phyloP scores from a whole-genome alignment of 2,329 filamentous ascomycete species.

The Trichoderma citrinoviride region DNA sequence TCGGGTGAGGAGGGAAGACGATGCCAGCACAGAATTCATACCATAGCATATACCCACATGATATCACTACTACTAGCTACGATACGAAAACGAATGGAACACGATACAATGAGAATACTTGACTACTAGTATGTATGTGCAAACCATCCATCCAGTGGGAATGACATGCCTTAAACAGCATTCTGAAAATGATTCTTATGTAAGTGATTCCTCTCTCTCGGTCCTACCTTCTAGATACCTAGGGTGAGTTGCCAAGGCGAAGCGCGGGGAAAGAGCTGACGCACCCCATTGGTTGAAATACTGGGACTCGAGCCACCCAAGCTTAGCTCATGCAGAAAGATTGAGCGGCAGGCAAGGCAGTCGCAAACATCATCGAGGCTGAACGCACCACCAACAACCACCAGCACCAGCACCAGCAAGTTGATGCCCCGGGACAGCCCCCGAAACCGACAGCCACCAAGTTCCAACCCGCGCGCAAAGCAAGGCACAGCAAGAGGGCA shows the following conservation, averaged over 20 bases:
- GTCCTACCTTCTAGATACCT: not conserved
- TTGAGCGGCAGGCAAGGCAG: not conserved
- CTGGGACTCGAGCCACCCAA: slow-evolving; percentile 1
- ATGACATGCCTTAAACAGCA: too few species aligned
- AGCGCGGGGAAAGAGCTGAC: slow-evolving; percentile 9
- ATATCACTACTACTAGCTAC: not conserved
- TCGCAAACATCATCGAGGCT: slow-evolving; percentile 15
- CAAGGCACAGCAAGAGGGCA: slow-evolving; percentile 6
- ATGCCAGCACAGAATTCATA: not conserved
- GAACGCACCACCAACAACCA: not conserved
- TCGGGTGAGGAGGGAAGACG: not conserved
- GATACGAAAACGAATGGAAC: not conserved
- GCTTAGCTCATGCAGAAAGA: slow-evolving; percentile 11
- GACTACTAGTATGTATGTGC: too few species aligned
- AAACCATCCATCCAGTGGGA: not conserved
- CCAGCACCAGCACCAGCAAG: not conserved
- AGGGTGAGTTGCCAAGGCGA: not conserved
- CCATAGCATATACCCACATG: not conserved
- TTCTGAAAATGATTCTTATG: too few species aligned
- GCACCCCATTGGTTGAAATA: slow-evolving; percentile 11
- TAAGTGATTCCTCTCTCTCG: too few species aligned
- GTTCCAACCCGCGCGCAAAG: not conserved
- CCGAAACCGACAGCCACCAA: not conserved
- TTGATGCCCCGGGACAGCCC: slow-evolving; percentile 14
- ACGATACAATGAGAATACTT: not conserved